These are phyloP conservation scores for Obelidium mucronatum DNA, from an alignment of 192 early-diverging fungal species.

Conservation along the genomic window DNA sequence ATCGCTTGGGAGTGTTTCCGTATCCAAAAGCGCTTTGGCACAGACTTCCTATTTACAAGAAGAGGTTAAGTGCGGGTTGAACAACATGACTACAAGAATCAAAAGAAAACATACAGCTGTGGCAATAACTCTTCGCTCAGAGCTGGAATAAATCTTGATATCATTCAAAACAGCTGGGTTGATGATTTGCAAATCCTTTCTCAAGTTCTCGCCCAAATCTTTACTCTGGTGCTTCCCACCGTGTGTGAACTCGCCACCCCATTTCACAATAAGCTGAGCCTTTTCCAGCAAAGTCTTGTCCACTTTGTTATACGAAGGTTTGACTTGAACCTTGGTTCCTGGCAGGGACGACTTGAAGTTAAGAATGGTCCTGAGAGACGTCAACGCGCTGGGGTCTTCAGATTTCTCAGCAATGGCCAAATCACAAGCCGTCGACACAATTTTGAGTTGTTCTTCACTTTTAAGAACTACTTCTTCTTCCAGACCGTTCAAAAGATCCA, in stretches of 20 bases:
- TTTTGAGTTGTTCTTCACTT: conserved; percentile 69
- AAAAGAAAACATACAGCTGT: conserved; percentile 60
- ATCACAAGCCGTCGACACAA: conserved; percentile 70
- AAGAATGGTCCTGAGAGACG: conserved; percentile 78
- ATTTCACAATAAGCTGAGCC: conserved; percentile 93
- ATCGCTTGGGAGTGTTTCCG: conserved; percentile 62
- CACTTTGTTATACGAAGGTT: conserved; percentile 74
- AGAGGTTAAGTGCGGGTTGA: neutral
- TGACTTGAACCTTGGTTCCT: conserved; percentile 93
- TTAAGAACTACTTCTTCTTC: conserved; percentile 85
- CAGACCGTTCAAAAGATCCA: conserved; percentile 70
- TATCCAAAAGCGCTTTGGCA: conserved; percentile 68
- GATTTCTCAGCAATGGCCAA: conserved; percentile 59
- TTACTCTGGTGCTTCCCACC: conserved; percentile 87
- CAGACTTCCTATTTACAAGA: conserved; percentile 63
- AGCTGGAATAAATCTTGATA: conserved; percentile 83
- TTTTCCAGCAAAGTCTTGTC: conserved; percentile 59
- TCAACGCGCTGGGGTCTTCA: conserved; percentile 64
- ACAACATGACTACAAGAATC: neutral
- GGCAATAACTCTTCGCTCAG: conserved; percentile 87
- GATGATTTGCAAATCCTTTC: conserved; percentile 90
- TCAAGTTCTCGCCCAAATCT: conserved; percentile 90
- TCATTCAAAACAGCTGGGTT: conserved; percentile 88
- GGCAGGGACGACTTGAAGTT: conserved; percentile 79
- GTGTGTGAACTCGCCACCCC: conserved; percentile 94